Evolutionary conservation across 2,329 filamentous ascomycete genomes (phyloP).

Genomic region (Penicillium polonicum): DNA sequence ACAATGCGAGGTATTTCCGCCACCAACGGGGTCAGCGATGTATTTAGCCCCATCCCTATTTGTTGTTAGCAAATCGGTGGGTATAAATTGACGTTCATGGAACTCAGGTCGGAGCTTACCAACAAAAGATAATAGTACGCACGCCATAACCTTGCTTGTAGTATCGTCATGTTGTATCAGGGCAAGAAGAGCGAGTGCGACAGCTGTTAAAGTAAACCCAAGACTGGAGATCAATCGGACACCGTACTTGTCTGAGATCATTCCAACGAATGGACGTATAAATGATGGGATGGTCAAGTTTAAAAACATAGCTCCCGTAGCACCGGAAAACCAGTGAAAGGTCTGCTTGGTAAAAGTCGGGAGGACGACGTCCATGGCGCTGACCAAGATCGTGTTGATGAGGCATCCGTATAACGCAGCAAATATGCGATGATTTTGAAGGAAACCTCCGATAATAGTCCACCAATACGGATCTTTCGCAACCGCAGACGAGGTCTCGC

Average conservation of each 20-base stretch:
- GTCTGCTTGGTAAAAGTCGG: conserved; percentile 4
- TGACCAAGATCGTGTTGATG: conserved; percentile 4
- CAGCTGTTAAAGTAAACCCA: background rate
- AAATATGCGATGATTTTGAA: background rate
- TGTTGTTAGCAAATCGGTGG: background rate
- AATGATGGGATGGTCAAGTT: conserved; percentile 7
- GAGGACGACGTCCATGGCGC: conserved; percentile 3
- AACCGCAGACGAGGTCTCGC: background rate
- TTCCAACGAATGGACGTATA: conserved; percentile 4
- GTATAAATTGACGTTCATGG: too few relatives aligned
- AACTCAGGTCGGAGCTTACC: background rate
- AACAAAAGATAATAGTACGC: background rate
- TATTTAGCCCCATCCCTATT: conserved; percentile 5
- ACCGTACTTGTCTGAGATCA: conserved; percentile 7
- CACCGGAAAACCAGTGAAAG: conserved; percentile 6
- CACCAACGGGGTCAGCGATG: conserved; percentile 2
- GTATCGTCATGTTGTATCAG: background rate
- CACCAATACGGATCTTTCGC: background rate
- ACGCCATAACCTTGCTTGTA: background rate
- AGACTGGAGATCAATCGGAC: background rate
- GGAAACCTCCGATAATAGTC: conserved; percentile 4
- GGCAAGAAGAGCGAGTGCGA: background rate
- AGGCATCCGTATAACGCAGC: conserved; percentile 7
- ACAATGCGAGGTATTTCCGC: conserved; percentile 9
- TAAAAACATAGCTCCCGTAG: conserved; percentile 5